Percentiles rank a stretch among this genome's conserved stretches.
phyloP scores from a whole-genome alignment of 106 monocot species.

The Acanthochlamys bracteata region DNA sequence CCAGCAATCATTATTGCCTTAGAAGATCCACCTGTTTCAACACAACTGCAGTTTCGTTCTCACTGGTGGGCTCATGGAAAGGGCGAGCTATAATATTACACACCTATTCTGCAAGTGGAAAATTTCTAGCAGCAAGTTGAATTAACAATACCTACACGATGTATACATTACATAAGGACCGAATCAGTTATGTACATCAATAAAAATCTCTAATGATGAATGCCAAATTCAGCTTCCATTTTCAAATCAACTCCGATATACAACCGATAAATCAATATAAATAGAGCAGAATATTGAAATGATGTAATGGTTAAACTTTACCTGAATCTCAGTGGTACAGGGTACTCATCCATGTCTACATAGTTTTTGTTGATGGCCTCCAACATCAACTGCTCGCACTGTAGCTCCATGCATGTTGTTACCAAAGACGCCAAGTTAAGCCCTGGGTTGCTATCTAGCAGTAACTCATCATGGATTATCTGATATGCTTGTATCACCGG shows the following conservation, averaged over 20 bases:
- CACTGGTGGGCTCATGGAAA: slow-evolving; percentile 61
- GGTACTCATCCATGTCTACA: slow-evolving; percentile 78
- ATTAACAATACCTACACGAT: neutral
- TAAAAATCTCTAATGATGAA: too few relatives aligned
- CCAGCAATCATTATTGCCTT: slow-evolving; percentile 90
- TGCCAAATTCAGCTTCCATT: too few relatives aligned
- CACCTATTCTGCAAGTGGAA: slow-evolving; percentile 50
- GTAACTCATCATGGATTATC: slow-evolving; percentile 58
- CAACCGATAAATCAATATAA: neutral
- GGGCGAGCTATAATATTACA: slow-evolving; percentile 86
- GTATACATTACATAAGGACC: neutral
- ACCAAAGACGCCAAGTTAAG: slow-evolving; percentile 68
- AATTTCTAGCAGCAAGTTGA: neutral
- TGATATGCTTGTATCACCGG: slow-evolving; percentile 50
- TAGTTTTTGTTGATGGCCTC: slow-evolving; percentile 50
- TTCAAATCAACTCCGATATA: too few relatives aligned
- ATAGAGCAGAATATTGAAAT: too few relatives aligned
- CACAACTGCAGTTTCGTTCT: slow-evolving; percentile 55
- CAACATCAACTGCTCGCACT: slow-evolving; percentile 58
- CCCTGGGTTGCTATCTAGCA: slow-evolving; percentile 66
- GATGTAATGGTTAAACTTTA: neutral
- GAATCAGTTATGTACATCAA: too few relatives aligned
- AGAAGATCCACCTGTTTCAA: slow-evolving; percentile 75
- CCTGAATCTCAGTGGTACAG: slow-evolving; percentile 75
- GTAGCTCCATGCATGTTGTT: slow-evolving; percentile 69